Percentiles rank a stretch among this genome's conserved stretches.
Evolutionary conservation across 2,329 filamentous ascomycete species (phyloP).

Genomic region (Rhynchosporium secalis): DNA sequence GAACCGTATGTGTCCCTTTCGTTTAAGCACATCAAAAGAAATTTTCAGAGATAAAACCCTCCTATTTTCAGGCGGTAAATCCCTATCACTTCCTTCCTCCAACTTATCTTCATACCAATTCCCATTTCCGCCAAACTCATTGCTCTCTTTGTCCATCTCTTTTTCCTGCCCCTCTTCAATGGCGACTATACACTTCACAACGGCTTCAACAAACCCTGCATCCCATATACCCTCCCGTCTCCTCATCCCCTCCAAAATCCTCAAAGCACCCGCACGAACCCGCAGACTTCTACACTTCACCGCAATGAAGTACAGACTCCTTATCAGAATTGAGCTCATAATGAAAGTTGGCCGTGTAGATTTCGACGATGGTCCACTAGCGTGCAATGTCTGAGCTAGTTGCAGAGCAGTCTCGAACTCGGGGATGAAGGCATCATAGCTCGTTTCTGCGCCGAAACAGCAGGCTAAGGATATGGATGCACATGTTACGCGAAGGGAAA

Average conservation of each 20-base stretch:
- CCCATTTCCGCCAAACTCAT: too few species aligned
- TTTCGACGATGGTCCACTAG: background rate
- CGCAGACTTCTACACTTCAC: background rate
- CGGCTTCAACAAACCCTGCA: background rate
- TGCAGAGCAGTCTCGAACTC: background rate
- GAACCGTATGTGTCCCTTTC: background rate
- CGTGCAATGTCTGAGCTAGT: background rate
- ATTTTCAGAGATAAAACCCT: background rate
- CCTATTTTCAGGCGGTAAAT: background rate
- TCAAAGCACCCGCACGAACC: background rate
- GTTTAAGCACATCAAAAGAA: background rate
- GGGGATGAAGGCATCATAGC: background rate
- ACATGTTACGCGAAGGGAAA: background rate
- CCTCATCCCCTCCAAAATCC: background rate
- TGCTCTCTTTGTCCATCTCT: background rate
- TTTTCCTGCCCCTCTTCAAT: background rate
- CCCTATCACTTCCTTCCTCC: background rate
- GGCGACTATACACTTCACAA: background rate
- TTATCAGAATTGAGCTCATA: background rate
- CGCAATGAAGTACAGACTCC: slow-evolving; percentile 1
- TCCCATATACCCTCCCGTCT: slow-evolving; percentile 3
- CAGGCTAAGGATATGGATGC: background rate
- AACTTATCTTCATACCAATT: background rate
- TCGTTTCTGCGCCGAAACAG: background rate
- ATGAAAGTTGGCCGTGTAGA: background rate